These are phyloP conservation scores for Corymbia calophylla DNA, from an alignment of 441 rosid genomes.

Conservation along the genomic window DNA sequence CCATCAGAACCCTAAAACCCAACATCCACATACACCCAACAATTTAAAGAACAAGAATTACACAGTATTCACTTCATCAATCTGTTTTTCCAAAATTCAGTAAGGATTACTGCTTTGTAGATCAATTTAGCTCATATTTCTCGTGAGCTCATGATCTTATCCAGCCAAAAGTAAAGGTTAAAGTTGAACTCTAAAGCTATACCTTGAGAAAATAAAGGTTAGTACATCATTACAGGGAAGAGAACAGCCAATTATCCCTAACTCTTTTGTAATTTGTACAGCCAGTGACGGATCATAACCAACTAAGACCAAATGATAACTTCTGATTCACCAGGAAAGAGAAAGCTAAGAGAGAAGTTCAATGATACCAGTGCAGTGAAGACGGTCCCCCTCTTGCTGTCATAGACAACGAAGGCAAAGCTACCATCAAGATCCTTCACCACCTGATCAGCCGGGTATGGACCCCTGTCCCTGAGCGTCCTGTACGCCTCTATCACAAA, in stretches of 20 bases:
- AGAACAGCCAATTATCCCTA: background rate
- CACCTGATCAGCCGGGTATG: constrained; percentile 90
- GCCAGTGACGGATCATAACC: background rate
- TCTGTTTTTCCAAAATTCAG: background rate
- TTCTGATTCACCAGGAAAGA: background rate
- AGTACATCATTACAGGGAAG: background rate
- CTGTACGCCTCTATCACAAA: constrained; percentile 72
- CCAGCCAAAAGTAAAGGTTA: background rate
- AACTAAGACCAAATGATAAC: background rate
- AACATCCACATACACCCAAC: background rate
- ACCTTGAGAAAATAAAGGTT: background rate
- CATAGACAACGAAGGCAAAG: constrained; percentile 82
- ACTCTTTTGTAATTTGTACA: background rate
- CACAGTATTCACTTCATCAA: background rate
- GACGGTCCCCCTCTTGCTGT: constrained; percentile 52
- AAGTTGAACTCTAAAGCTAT: background rate
- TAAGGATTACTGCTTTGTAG: background rate
- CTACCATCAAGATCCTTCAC: constrained; percentile 78
- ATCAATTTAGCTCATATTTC: background rate
- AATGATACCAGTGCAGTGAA: constrained; percentile 61
- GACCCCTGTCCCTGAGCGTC: constrained; percentile 91
- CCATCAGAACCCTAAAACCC: constrained; percentile 57
- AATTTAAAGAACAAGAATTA: background rate
- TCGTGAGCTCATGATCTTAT: background rate
- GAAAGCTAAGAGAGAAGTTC: background rate